Percentiles rank a stretch among this genome's conserved stretches.
Conservation (phyloP, 2,329 filamentous ascomycete genomes). For the Niveomyces coronatus region DNA sequence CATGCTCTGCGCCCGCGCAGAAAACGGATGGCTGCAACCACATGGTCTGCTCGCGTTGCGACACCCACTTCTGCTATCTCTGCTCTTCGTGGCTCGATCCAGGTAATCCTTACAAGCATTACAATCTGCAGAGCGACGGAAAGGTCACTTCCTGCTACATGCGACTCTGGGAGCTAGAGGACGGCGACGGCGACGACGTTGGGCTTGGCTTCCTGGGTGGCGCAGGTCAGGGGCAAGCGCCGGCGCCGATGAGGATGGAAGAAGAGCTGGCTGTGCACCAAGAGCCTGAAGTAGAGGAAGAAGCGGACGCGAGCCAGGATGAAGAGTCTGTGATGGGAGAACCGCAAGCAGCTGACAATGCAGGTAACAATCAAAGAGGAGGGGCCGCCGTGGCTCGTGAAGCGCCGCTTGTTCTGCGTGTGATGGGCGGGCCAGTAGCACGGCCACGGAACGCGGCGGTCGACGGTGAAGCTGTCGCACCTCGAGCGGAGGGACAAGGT, state of each 20-base stretch:
- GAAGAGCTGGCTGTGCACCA: slow-evolving; percentile 16
- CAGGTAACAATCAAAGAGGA: slow-evolving; percentile 5
- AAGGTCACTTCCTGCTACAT: slow-evolving; percentile 61
- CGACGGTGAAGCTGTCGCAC: slow-evolving; percentile 15
- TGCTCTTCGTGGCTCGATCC: slow-evolving; percentile 80
- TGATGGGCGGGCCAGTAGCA: slow-evolving; percentile 30
- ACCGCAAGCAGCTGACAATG: too few relatives aligned
- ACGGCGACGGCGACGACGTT: slow-evolving; percentile 56
- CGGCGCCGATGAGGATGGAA: slow-evolving; percentile 12
- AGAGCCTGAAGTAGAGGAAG: slow-evolving; percentile 25
- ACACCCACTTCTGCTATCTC: slow-evolving; percentile 90
- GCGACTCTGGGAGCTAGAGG: slow-evolving; percentile 82
- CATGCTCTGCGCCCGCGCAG: slow-evolving; percentile 73
- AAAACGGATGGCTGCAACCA: slow-evolving; percentile 95
- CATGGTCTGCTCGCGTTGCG: slow-evolving; percentile 87
- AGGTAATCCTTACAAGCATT: slow-evolving; percentile 78
- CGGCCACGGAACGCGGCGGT: slow-evolving; percentile 5
- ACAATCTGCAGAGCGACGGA: slow-evolving; percentile 53
- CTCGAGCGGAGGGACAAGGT: slow-evolving; percentile 16
- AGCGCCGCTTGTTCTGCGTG: slow-evolving; percentile 45
- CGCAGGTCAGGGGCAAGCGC: slow-evolving; percentile 22
- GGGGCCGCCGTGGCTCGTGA: slow-evolving; percentile 39
- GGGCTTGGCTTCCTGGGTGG: slow-evolving; percentile 34
- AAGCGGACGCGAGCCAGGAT: slow-evolving; percentile 18
- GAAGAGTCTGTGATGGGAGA: slow-evolving; percentile 12